Evolutionary conservation across 164 flowering plant genomes (phyloP).

Genomic region (Annona squamosa): DNA sequence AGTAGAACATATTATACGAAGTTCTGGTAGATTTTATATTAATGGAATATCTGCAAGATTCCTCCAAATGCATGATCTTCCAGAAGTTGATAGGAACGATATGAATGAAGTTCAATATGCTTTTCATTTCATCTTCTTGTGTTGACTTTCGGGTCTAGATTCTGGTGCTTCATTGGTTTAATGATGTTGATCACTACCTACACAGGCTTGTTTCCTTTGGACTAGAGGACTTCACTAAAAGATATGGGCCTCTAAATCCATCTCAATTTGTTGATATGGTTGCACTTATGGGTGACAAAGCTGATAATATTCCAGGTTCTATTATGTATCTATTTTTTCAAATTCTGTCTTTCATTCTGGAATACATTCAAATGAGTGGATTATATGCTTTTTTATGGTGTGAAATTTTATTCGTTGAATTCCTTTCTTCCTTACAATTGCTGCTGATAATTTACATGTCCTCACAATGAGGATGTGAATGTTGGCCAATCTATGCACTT

Average conservation of each 20-base stretch:
- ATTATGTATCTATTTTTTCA: neutral
- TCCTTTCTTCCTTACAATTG: no score
- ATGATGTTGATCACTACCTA: slow-evolving; percentile 9
- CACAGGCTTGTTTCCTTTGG: slow-evolving; percentile 90
- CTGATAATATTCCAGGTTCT: slow-evolving; percentile 92
- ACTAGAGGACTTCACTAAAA: slow-evolving; percentile 78
- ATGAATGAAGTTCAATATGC: neutral
- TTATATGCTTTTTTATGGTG: no score
- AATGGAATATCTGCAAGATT: neutral
- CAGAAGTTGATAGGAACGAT: neutral
- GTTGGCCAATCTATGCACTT: neutral
- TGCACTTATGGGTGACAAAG: slow-evolving; percentile 72
- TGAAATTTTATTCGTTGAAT: no score
- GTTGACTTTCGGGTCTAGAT: neutral
- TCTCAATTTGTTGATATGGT: slow-evolving; percentile 84
- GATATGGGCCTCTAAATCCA: slow-evolving; percentile 65
- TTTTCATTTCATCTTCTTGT: neutral
- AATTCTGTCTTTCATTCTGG: no score
- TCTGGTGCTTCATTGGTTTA: neutral
- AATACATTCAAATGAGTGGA: no score
- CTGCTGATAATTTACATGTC: neutral
- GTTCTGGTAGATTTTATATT: neutral
- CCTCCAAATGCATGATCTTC: neutral
- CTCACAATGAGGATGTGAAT: neutral
- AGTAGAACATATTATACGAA: neutral